These are phyloP conservation scores for Pleurotus giganteus DNA, from an alignment of 768 basidiomycete species.

Conservation along the genomic window DNA sequence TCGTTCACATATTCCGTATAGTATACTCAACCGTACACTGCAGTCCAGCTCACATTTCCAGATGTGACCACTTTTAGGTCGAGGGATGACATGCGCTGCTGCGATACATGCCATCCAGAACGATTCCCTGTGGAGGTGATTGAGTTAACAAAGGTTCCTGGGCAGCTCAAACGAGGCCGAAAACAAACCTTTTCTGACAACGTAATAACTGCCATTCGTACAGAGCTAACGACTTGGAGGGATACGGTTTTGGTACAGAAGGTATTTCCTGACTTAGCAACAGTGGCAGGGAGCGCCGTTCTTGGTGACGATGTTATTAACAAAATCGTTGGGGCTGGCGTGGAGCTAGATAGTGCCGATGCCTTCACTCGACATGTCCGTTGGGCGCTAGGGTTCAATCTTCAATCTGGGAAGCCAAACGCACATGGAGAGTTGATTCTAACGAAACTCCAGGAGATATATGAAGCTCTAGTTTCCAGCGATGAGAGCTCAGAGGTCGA, in stretches of 20 bases:
- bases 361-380: not conserved
- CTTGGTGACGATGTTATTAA: not conserved
- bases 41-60: not conserved
- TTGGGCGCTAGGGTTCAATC: not conserved
- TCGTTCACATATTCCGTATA: not conserved
- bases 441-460: not conserved
- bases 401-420: not conserved
- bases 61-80: not conserved
- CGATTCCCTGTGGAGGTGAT: conserved; percentile 9
- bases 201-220: not conserved
- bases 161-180: not conserved
- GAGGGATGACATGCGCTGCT: conserved; percentile 11
- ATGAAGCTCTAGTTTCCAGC: not conserved
- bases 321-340: not conserved
- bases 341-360: not conserved
- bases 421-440: not conserved
- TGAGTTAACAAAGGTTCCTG: not conserved
- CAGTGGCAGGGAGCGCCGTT: not conserved
- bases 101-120: conserved; percentile 11
- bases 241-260: not conserved
- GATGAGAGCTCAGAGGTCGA: not conserved
- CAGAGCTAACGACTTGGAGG: not conserved
- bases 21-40: not conserved
- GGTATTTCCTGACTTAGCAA: not conserved
- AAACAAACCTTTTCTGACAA: not conserved